Percentiles rank a stretch among this genome's conserved stretches.
phyloP scores from a whole-genome alignment of 2,329 filamentous ascomycete species.

The Cytospora piceae region DNA sequence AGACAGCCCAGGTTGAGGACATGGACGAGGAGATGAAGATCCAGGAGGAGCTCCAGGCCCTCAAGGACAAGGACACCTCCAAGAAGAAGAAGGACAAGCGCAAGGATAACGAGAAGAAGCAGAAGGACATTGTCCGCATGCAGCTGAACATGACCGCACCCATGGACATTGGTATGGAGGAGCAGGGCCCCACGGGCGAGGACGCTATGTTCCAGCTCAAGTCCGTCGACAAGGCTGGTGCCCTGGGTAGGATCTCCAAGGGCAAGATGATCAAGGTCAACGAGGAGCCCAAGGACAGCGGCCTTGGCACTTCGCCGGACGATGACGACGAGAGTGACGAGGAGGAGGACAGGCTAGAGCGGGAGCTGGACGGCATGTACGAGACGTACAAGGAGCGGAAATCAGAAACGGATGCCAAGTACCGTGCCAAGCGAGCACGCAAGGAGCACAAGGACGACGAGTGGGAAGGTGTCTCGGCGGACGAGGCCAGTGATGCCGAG shows the following conservation, averaged over 20 bases:
- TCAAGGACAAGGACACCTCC: slow-evolving; percentile 77
- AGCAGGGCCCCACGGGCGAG: slow-evolving; percentile 75
- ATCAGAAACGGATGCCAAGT: slow-evolving; percentile 81
- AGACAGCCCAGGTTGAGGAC: slow-evolving; percentile 79
- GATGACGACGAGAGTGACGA: slow-evolving; percentile 70
- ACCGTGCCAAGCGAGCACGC: slow-evolving; percentile 85
- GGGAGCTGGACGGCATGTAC: slow-evolving; percentile 86
- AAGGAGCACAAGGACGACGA: slow-evolving; percentile 83
- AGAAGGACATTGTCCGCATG: slow-evolving; percentile 93
- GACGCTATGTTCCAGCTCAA: slow-evolving; percentile 88
- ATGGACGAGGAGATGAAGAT: slow-evolving; percentile 96
- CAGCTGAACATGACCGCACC: slow-evolving; percentile 97
- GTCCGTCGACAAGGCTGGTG: slow-evolving; percentile 71
- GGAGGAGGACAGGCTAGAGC: slow-evolving; percentile 80
- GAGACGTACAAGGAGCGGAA: slow-evolving; percentile 81
- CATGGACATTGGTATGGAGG: slow-evolving; percentile 93
- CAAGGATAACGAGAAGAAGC: slow-evolving; percentile 90
- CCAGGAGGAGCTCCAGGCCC: slow-evolving; percentile 80
- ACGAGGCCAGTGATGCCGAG: slow-evolving; percentile 62
- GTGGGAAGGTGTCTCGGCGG: slow-evolving; percentile 85
- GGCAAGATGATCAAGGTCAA: slow-evolving; percentile 77
- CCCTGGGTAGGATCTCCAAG: slow-evolving; percentile 68
- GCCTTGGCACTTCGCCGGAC: slow-evolving; percentile 57
- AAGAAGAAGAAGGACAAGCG: slow-evolving; percentile 83
- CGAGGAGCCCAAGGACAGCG: slow-evolving; percentile 63